phyloP scores from a whole-genome alignment of 2,329 filamentous ascomycete species.

The Ophiosphaerella herpotricha region DNA sequence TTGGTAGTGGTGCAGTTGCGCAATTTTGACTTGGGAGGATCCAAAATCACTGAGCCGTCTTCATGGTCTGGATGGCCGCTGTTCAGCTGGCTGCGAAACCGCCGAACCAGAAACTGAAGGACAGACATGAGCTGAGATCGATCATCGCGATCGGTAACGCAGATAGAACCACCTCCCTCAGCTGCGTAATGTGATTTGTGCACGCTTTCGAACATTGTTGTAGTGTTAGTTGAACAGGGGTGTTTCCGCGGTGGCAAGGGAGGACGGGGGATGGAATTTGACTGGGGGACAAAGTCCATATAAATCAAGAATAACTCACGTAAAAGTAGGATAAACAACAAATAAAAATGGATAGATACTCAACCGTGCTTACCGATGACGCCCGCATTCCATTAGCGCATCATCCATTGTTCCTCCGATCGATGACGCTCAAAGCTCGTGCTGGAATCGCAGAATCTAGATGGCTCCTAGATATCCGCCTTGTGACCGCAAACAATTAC shows the following conservation, averaged over 20 bases:
- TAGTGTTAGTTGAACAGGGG: background rate
- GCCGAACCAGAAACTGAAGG: slow-evolving; percentile 45
- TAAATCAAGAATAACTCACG: background rate
- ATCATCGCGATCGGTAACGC: slow-evolving; percentile 44
- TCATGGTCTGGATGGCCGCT: slow-evolving; percentile 38
- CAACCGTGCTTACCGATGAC: background rate
- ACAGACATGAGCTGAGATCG: slow-evolving; percentile 47
- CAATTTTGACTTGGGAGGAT: slow-evolving; percentile 40
- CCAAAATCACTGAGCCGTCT: slow-evolving; percentile 48
- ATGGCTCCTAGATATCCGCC: background rate
- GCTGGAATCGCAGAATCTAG: background rate
- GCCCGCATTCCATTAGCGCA: background rate
- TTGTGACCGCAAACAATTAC: too few relatives aligned
- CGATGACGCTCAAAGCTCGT: background rate
- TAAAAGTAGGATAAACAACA: background rate
- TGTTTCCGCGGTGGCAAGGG: background rate
- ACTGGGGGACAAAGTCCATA: background rate
- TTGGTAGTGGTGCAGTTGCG: slow-evolving; percentile 46
- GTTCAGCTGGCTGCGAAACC: slow-evolving; percentile 44
- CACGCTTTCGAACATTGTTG: slow-evolving; percentile 3
- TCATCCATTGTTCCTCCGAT: slow-evolving; percentile 1
- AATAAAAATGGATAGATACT: background rate
- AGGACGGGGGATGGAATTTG: background rate
- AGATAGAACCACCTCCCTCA: slow-evolving; percentile 27
- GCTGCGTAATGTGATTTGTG: slow-evolving; percentile 4